These are phyloP conservation scores for Periconia sp. DNA, from an alignment of 2,329 filamentous ascomycete genomes.

Conservation along the genomic window DNA sequence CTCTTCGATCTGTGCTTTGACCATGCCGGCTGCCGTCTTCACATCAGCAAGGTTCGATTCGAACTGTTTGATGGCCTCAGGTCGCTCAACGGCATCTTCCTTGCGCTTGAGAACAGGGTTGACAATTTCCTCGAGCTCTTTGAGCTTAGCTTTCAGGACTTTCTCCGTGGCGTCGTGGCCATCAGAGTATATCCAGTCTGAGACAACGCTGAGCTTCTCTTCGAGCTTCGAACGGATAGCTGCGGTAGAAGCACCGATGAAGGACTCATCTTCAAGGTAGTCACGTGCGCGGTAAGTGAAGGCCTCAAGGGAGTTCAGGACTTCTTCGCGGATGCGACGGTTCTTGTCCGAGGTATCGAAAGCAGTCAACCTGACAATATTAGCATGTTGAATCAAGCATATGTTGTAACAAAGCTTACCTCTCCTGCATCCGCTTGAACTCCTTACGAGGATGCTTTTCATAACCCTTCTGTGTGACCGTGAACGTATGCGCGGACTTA, in stretches of 20 bases:
- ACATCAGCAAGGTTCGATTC: constrained; percentile 75
- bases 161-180: constrained; percentile 77
- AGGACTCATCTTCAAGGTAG: constrained; percentile 77
- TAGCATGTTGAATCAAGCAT: constrained; percentile 9
- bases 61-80: constrained; percentile 70
- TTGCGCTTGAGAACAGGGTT: constrained; percentile 77
- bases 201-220: constrained; percentile 69
- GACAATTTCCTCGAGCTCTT: constrained; percentile 78
- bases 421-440: constrained; percentile 65
- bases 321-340: constrained; percentile 79
- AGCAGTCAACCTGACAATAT: constrained; percentile 68
- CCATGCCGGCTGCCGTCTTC: constrained; percentile 70
- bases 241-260: constrained; percentile 73
- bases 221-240: constrained; percentile 71
- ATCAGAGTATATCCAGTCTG: constrained; percentile 91
- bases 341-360: constrained; percentile 87
- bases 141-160: constrained; percentile 76
- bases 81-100: constrained; percentile 73
- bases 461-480: constrained; percentile 54
- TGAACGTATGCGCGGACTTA: constrained; percentile 59
- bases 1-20: constrained; percentile 76
- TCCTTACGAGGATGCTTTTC: constrained; percentile 66
- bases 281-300: constrained; percentile 91
- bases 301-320: constrained; percentile 88
- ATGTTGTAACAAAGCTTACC: constrained; percentile 32